These are phyloP conservation scores for Coemansia sp. DNA, from an alignment of 192 early-diverging fungal genomes.

Conservation along the genomic window DNA sequence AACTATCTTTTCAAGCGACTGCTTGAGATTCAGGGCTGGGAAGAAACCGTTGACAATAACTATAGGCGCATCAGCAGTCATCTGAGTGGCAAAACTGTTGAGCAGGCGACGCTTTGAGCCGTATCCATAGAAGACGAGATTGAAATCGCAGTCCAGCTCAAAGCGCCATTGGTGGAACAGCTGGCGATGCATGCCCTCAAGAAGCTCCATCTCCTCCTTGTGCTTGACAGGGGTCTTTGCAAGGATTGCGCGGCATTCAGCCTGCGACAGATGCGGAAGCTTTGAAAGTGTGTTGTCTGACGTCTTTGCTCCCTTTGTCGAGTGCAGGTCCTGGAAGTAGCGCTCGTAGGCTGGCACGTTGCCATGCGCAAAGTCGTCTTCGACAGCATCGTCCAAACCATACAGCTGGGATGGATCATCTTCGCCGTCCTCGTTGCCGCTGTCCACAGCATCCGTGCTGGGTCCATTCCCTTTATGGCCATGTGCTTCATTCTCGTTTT, in stretches of 20 bases:
- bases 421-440: slow-evolving; percentile 8
- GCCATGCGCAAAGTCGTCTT: slow-evolving; percentile 24
- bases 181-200: slow-evolving; percentile 58
- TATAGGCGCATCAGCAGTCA: slow-evolving; percentile 60
- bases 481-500: slow-evolving; percentile 7
- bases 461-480: background rate
- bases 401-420: slow-evolving; percentile 1
- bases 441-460: background rate
- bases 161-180: slow-evolving; percentile 88
- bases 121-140: slow-evolving; percentile 88
- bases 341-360: slow-evolving; percentile 61
- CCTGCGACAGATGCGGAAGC: slow-evolving; percentile 71
- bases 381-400: slow-evolving; percentile 9
- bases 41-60: slow-evolving; percentile 86
- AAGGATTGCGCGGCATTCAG: slow-evolving; percentile 63
- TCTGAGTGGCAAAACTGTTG: slow-evolving; percentile 65
- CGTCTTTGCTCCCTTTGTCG: slow-evolving; percentile 56
- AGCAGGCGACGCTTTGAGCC: slow-evolving; percentile 89
- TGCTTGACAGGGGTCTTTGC: slow-evolving; percentile 62
- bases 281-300: slow-evolving; percentile 87
- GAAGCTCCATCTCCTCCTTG: slow-evolving; percentile 56
- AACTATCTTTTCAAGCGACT: slow-evolving; percentile 67
- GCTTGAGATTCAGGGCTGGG: slow-evolving; percentile 71
- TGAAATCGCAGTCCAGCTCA: slow-evolving; percentile 82
- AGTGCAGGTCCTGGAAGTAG: slow-evolving; percentile 77